Percentiles rank a stretch among this genome's conserved stretches.
Conservation (phyloP, 345 rosid genomes). For the Pseudoturritis turrita region DNA sequence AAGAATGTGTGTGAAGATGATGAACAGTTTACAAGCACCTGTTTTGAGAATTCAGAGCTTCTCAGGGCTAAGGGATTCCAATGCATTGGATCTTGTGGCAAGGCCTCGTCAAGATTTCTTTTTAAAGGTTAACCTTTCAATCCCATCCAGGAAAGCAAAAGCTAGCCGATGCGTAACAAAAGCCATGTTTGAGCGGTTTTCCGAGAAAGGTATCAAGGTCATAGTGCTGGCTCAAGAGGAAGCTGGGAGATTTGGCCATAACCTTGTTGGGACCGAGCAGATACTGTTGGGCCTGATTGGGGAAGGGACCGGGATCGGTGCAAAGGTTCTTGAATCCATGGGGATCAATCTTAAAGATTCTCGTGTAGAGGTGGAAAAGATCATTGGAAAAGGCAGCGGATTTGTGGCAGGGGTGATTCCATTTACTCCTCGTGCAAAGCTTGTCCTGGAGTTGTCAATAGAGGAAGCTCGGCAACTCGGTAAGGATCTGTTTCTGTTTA, state of each 20-base stretch:
- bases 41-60: constrained; percentile 45
- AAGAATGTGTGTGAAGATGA: constrained; percentile 43
- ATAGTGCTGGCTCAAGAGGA: constrained; percentile 97
- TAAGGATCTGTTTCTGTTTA: constrained; percentile 21
- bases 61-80: constrained; percentile 55
- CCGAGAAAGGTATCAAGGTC: constrained; percentile 93
- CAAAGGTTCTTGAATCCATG: constrained; percentile 93
- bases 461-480: constrained; percentile 97
- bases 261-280: constrained; percentile 96
- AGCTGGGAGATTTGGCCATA: constrained; percentile 93
- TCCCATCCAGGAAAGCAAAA: constrained; percentile 42
- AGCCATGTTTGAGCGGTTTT: constrained; percentile 95
- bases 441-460: constrained; percentile 82
- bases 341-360: constrained; percentile 95
- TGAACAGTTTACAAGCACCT: constrained; percentile 32
- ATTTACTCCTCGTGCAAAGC: constrained; percentile 97
- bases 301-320: constrained; percentile 96
- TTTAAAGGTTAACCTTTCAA: constrained; percentile 36
- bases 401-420: constrained; percentile 96
- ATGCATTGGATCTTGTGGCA: constrained; percentile 44
- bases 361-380: constrained; percentile 95
- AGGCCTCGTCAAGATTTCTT: constrained; percentile 42
- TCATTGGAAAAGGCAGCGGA: constrained; percentile 95
- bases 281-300: constrained; percentile 85
- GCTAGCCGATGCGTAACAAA: constrained; percentile 45